phyloP scores from a whole-genome alignment of 495 filamentous ascomycete genomes.

The Hypoxylon perforatum region DNA sequence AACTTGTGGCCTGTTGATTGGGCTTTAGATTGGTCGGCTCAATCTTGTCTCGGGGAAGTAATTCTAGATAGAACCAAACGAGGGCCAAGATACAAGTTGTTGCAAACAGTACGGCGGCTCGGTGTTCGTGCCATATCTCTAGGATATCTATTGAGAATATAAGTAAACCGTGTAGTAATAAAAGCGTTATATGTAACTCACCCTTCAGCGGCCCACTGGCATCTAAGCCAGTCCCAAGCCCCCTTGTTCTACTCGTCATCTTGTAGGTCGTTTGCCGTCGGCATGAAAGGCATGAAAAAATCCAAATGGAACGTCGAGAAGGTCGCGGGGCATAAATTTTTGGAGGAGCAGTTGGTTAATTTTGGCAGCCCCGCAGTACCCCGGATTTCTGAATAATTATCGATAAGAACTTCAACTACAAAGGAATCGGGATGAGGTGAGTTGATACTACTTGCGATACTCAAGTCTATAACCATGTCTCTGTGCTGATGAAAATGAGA shows the following conservation, averaged over 20 bases:
- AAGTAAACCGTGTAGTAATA: slow-evolving; percentile 2
- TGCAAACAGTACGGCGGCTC: slow-evolving; percentile 62
- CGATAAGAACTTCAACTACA: background rate
- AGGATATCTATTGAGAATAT: slow-evolving; percentile 55
- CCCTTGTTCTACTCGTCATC: slow-evolving; percentile 30
- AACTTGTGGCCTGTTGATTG: slow-evolving; percentile 35
- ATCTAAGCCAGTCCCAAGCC: slow-evolving; percentile 6
- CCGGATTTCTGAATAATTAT: slow-evolving; percentile 27
- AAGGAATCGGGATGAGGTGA: no score
- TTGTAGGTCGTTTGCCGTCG: slow-evolving; percentile 10
- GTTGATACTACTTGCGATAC: no score
- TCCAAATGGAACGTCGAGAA: slow-evolving; percentile 26
- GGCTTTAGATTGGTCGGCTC: slow-evolving; percentile 25
- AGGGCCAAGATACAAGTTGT: slow-evolving; percentile 50
- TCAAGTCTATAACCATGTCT: no score
- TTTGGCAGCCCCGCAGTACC: slow-evolving; percentile 21
- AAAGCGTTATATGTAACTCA: slow-evolving; percentile 4
- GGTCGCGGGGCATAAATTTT: slow-evolving; percentile 39
- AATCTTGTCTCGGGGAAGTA: slow-evolving; percentile 12
- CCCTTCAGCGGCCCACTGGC: slow-evolving; percentile 8
- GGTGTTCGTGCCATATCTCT: slow-evolving; percentile 65
- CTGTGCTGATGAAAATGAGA: no score
- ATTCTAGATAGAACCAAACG: slow-evolving; percentile 53
- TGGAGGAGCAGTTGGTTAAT: slow-evolving; percentile 33
- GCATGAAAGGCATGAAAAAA: no score